Conservation (phyloP, 2,329 filamentous ascomycete species). For the Thelonectria blattea region DNA sequence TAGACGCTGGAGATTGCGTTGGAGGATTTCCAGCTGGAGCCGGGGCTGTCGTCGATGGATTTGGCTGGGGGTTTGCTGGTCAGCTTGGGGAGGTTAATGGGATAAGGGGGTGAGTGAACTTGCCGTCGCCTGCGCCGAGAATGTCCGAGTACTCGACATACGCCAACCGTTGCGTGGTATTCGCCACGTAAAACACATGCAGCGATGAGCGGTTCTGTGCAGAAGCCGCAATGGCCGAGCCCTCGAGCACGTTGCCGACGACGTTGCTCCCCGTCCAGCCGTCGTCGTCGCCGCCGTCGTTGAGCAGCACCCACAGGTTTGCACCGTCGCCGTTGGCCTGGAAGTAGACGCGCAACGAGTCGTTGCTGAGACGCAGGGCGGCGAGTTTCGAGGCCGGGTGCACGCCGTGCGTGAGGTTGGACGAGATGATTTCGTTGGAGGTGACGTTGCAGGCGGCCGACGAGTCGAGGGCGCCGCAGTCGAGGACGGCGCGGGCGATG, state of each 20-base stretch:
- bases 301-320: constrained; percentile 23
- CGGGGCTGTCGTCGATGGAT: constrained; percentile 17
- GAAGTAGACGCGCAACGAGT: constrained; percentile 25
- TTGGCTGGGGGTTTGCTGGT: constrained; percentile 4
- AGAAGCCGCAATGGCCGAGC: constrained; percentile 21
- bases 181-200: constrained; percentile 26
- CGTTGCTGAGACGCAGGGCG: constrained; percentile 20
- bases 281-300: constrained; percentile 8
- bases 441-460: constrained; percentile 16
- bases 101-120: neutral
- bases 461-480: constrained; percentile 21
- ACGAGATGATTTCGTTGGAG: constrained; percentile 29
- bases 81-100: neutral
- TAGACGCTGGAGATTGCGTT: constrained; percentile 22
- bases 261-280: constrained; percentile 16
- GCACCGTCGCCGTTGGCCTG: constrained; percentile 18
- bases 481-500: constrained; percentile 24
- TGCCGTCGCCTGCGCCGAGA: constrained; percentile 7
- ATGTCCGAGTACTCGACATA: constrained; percentile 20
- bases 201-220: constrained; percentile 15
- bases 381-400: constrained; percentile 26
- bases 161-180: constrained; percentile 14
- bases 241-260: constrained; percentile 6
- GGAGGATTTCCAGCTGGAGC: constrained; percentile 20
- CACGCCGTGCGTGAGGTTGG: constrained; percentile 19